Conservation (phyloP, 2,329 filamentous ascomycete species). For the Diaporthe sp. region DNA sequence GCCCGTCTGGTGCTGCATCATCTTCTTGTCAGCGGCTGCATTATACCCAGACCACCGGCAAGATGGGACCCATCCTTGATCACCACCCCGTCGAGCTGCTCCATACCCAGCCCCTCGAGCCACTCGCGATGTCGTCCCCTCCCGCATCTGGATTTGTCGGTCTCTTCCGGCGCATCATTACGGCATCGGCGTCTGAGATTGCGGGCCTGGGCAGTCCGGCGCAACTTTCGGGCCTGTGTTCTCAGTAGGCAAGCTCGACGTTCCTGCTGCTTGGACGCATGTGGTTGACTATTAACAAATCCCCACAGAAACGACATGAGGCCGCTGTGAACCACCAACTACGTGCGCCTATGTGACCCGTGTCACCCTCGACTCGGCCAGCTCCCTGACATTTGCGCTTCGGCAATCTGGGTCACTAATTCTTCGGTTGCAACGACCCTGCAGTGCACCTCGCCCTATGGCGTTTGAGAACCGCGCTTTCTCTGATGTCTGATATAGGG, state of each 20-base stretch:
- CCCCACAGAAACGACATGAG: constrained; percentile 39
- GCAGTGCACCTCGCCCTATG: constrained; percentile 45
- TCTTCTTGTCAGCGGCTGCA: constrained; percentile 14
- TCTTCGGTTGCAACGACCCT: constrained; percentile 44
- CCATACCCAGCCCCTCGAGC: constrained; percentile 25
- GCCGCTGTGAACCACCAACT: constrained; percentile 18
- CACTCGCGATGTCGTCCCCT: constrained; percentile 31
- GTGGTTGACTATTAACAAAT: constrained; percentile 38
- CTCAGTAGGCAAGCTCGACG: constrained; percentile 38
- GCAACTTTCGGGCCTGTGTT: constrained; percentile 32
- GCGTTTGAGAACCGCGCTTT: constrained; percentile 46
- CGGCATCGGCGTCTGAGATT: constrained; percentile 38
- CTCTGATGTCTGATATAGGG: constrained; percentile 48
- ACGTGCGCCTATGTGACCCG: constrained; percentile 39
- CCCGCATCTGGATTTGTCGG: constrained; percentile 22
- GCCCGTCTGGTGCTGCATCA: constrained; percentile 6
- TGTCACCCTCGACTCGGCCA: constrained; percentile 40
- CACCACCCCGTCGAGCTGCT: constrained; percentile 20
- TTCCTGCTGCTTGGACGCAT: constrained; percentile 34
- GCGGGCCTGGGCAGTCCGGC: constrained; percentile 27
- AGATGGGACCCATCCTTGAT: constrained; percentile 22
- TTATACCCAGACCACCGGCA: constrained; percentile 17
- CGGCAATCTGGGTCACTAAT: constrained; percentile 51
- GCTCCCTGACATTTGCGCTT: constrained; percentile 44
- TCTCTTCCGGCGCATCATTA: constrained; percentile 31